A percentile compares a stretch with the other conserved stretches of the same genome.
phyloP scores from a whole-genome alignment of 2,329 filamentous ascomycete genomes.

The Calonectria hongkongensis region DNA sequence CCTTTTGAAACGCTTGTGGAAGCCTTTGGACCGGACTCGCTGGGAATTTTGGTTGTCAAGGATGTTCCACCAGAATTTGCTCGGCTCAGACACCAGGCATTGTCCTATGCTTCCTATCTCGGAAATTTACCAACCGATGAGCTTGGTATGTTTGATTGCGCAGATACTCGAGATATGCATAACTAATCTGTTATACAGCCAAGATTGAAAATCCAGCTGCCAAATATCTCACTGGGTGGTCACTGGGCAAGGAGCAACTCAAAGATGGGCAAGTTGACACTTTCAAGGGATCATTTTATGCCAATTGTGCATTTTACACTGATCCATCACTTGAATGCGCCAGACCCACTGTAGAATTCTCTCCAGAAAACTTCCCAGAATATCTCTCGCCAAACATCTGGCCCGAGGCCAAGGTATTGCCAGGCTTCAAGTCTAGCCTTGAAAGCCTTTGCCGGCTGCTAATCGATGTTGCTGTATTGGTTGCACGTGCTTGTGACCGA shows the following conservation, averaged over 20 bases:
- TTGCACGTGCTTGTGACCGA: conserved; percentile 91
- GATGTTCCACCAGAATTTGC: conserved; percentile 85
- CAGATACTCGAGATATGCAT: not conserved
- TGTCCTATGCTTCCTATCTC: conserved; percentile 93
- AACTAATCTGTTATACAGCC: conserved; percentile 58
- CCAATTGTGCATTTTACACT: conserved; percentile 87
- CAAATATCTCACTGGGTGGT: conserved; percentile 85
- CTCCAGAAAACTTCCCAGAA: conserved; percentile 82
- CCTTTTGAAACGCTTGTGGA: conserved; percentile 81
- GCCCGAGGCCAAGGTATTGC: conserved; percentile 81
- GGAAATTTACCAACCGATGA: conserved; percentile 84
- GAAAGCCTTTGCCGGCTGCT: conserved; percentile 87
- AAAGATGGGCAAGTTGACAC: conserved; percentile 86
- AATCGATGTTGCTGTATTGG: conserved; percentile 91
- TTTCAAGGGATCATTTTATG: conserved; percentile 89
- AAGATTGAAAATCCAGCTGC: conserved; percentile 76
- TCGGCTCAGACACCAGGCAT: conserved; percentile 81
- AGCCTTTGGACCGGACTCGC: conserved; percentile 91
- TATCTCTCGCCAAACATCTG: conserved; percentile 94
- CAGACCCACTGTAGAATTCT: conserved; percentile 74
- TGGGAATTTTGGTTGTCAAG: conserved; percentile 94
- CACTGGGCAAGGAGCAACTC: conserved; percentile 86
- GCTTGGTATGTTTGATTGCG: conserved; percentile 72
- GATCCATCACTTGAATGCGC: conserved; percentile 78
- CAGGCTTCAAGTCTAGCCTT: conserved; percentile 84